Conservation (phyloP, 306 rosid genomes). For the Vigna reflexopilosa region DNA sequence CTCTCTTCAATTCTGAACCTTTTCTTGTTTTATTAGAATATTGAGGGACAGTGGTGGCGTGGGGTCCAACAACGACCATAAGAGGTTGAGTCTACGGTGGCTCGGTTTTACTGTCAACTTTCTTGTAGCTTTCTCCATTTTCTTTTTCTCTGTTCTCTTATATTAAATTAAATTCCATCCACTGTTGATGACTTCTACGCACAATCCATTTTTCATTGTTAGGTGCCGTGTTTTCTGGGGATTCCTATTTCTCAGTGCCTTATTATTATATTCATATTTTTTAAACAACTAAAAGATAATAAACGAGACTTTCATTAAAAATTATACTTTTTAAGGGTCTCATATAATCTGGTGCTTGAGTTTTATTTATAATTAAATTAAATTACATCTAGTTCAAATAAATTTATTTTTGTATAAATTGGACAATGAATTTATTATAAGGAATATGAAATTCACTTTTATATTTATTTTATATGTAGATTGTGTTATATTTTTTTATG, state of each 20-base stretch:
- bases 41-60: conserved; percentile 27
- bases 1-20: conserved; percentile 14
- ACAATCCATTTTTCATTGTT: conserved; percentile 27
- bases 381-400: too few relatives aligned
- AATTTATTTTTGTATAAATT: too few relatives aligned
- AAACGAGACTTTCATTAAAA: too few relatives aligned
- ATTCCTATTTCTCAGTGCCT: conserved; percentile 42
- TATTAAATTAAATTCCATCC: conserved; percentile 25
- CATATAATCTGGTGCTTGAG: too few relatives aligned
- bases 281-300: too few relatives aligned
- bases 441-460: too few relatives aligned
- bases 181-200: conserved; percentile 35
- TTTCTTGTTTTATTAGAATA: neutral
- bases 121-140: neutral
- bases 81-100: conserved; percentile 35
- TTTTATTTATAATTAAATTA: too few relatives aligned
- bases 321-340: too few relatives aligned
- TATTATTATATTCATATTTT: neutral
- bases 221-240: conserved; percentile 62
- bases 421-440: too few relatives aligned
- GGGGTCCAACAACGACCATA: conserved; percentile 55
- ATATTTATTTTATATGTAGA: too few relatives aligned
- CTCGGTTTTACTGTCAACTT: conserved; percentile 34
- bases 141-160: neutral
- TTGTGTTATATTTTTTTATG: too few relatives aligned